phyloP scores from a whole-genome alignment of 768 basidiomycete species.

The Calocybe cyanea region DNA sequence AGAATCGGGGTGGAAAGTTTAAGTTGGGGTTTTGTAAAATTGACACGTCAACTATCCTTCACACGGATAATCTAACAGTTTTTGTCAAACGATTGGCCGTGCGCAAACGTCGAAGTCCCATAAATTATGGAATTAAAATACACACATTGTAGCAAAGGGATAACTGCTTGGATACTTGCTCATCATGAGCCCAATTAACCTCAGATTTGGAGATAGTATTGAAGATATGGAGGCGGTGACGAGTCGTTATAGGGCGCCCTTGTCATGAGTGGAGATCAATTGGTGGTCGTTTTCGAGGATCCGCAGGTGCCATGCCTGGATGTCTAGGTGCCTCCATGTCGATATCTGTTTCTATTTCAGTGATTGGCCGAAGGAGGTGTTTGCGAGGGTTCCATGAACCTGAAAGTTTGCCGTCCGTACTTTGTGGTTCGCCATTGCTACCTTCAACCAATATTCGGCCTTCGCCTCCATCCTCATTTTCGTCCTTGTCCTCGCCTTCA shows the following conservation, averaged over 20 bases:
- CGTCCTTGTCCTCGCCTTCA: conserved; percentile 4
- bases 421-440: neutral
- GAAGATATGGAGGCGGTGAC: neutral
- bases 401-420: no score
- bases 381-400: no score
- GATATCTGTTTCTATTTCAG: neutral
- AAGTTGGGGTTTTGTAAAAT: no score
- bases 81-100: no score
- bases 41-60: no score
- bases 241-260: conserved; percentile 5
- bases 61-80: no score
- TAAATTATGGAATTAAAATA: conserved; percentile 12
- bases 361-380: no score
- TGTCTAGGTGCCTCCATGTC: conserved; percentile 4
- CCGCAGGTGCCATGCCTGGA: conserved; percentile 6
- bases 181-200: neutral
- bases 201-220: neutral
- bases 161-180: neutral
- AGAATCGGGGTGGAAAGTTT: no score
- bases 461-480: conserved; percentile 1
- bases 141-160: neutral
- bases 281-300: conserved; percentile 16
- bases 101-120: neutral
- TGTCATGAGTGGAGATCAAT: conserved; percentile 1
- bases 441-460: neutral